Percentiles rank a stretch among this genome's conserved stretches.
phyloP scores from a whole-genome alignment of 345 rosid genomes.

The Hevea brasiliensis region DNA sequence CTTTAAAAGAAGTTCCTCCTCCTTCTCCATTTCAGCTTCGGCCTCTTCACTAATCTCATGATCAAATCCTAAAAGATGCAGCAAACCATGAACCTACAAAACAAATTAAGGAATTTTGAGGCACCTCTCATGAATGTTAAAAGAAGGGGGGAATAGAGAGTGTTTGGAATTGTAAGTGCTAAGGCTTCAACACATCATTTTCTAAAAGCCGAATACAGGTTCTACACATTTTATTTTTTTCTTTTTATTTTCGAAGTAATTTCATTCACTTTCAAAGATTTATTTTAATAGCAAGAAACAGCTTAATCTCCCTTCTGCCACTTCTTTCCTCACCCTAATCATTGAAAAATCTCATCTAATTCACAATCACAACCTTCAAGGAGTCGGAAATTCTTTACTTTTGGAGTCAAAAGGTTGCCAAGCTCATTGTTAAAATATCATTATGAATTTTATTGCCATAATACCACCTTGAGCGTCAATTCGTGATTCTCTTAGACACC shows the following conservation, averaged over 20 bases:
- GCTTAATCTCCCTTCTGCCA: background rate
- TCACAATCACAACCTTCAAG: background rate
- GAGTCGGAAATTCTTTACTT: background rate
- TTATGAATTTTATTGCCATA: background rate
- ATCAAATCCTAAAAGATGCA: slow-evolving; percentile 94
- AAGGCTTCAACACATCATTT: background rate
- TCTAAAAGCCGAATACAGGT: background rate
- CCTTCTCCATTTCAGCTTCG: slow-evolving; percentile 93
- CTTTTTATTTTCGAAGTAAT: too few relatives aligned
- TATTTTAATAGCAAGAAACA: background rate
- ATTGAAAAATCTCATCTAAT: background rate
- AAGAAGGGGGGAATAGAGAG: too few relatives aligned
- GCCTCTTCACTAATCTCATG: slow-evolving; percentile 93
- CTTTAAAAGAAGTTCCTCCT: slow-evolving; percentile 69
- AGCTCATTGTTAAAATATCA: background rate
- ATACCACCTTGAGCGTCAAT: background rate
- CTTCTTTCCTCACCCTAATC: background rate
- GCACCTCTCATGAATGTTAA: background rate
- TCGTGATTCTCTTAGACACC: background rate
- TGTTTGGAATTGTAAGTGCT: background rate
- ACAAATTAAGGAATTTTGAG: background rate
- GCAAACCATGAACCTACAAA: slow-evolving; percentile 83
- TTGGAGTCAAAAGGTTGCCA: background rate
- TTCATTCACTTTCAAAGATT: background rate
- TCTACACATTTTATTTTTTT: too few relatives aligned